Conservation (phyloP, 352 stramenopile genomes). For the Pythium brachiatum region DNA sequence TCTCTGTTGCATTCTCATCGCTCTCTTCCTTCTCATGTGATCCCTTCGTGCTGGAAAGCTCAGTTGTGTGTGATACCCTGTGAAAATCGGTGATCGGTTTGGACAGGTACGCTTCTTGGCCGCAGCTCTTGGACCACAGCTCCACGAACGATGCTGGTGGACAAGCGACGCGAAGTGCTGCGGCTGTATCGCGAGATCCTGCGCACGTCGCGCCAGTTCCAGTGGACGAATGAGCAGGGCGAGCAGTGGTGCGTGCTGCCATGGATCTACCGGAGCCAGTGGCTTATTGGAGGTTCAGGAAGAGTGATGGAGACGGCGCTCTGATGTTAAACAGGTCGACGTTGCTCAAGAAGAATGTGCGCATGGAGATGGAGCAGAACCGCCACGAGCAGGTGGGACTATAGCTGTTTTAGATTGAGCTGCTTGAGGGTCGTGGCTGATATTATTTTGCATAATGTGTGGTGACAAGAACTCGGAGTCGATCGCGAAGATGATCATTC, state of each 20-base stretch:
- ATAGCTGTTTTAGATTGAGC: not conserved
- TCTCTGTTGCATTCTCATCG: not conserved
- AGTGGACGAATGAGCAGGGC: constrained; percentile 71
- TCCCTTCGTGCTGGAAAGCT: not conserved
- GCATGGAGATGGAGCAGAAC: constrained; percentile 79
- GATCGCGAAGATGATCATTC: constrained; percentile 76
- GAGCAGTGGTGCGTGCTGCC: constrained; percentile 51
- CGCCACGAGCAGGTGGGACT: constrained; percentile 60
- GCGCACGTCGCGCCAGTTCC: constrained; percentile 67
- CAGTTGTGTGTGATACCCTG: not conserved
- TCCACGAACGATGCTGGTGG: constrained; percentile 30
- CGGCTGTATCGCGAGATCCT: constrained; percentile 81
- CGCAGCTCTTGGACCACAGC: not conserved
- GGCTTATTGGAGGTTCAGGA: not conserved
- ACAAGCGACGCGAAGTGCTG: constrained; percentile 76
- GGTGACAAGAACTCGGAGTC: constrained; percentile 55
- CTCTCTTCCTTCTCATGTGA: not conserved
- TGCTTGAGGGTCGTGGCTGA: not conserved
- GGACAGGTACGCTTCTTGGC: not conserved
- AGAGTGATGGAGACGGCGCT: not conserved
- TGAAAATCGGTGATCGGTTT: constrained; percentile 11
- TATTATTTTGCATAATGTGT: no score
- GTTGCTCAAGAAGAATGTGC: constrained; percentile 69
- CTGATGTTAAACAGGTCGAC: constrained; percentile 31
- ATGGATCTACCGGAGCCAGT: not conserved